Conservation (phyloP, 805 yeast genomes). For the Lachancea quebecensis region DNA sequence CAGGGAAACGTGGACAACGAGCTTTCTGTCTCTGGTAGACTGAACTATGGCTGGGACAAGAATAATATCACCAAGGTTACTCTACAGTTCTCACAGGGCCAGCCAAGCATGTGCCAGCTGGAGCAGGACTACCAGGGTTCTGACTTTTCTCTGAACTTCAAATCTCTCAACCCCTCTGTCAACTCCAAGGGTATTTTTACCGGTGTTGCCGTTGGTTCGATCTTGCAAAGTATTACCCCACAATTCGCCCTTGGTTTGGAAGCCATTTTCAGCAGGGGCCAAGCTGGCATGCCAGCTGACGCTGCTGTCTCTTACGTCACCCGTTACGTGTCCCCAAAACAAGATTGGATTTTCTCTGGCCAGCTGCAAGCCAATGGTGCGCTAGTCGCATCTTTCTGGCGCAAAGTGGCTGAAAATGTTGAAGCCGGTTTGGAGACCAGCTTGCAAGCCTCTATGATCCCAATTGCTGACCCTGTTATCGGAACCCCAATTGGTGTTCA, state of each 20-base stretch:
- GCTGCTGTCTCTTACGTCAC: slow-evolving; percentile 85
- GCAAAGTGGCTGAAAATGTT: slow-evolving; percentile 84
- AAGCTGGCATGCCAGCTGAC: slow-evolving; percentile 77
- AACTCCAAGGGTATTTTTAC: slow-evolving; percentile 61
- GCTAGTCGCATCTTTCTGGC: slow-evolving; percentile 83
- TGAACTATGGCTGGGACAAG: slow-evolving; percentile 86
- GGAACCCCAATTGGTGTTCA: slow-evolving; percentile 77
- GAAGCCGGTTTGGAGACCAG: slow-evolving; percentile 93
- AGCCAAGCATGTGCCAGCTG: slow-evolving; percentile 89
- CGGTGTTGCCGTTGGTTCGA: slow-evolving; percentile 89
- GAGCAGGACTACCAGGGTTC: slow-evolving; percentile 93
- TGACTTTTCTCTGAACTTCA: slow-evolving; percentile 84
- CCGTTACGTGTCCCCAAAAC: slow-evolving; percentile 65
- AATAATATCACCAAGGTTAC: slow-evolving; percentile 74
- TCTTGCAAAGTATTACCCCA: slow-evolving; percentile 83
- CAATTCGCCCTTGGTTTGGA: slow-evolving; percentile 85
- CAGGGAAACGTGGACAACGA: slow-evolving; percentile 93
- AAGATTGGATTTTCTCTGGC: slow-evolving; percentile 89
- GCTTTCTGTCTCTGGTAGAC: slow-evolving; percentile 75
- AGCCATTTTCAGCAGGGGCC: slow-evolving; percentile 70
- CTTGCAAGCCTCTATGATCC: slow-evolving; percentile 66
- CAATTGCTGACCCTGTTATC: slow-evolving; percentile 66
- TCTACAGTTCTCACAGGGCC: slow-evolving; percentile 79
- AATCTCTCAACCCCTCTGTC: slow-evolving; percentile 82
- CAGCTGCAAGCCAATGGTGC: slow-evolving; percentile 93